A percentile compares a stretch with the other conserved stretches of the same genome.
Evolutionary conservation across 129 eudicot species (phyloP).

Genomic region (Centaurea solstitialis): DNA sequence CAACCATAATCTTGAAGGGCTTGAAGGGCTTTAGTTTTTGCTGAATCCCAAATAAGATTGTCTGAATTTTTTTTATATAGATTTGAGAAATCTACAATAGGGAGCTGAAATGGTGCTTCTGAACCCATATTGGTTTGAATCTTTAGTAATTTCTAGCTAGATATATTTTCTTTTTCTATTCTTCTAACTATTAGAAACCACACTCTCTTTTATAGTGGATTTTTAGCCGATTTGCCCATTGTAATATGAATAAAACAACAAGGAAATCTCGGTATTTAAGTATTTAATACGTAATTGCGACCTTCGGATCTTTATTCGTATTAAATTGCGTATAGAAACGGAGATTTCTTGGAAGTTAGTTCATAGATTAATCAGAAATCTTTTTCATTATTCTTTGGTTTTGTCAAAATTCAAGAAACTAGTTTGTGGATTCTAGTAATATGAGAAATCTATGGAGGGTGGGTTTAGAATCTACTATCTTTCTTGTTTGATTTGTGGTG

Average conservation of each 20-base stretch:
- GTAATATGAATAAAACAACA: slow-evolving; percentile 1
- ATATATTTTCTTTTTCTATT: background rate
- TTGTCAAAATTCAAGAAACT: background rate
- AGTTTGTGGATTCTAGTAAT: background rate
- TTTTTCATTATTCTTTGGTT: background rate
- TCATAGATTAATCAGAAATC: slow-evolving; percentile 22
- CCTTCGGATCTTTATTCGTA: background rate
- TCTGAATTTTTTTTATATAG: slow-evolving; percentile 32
- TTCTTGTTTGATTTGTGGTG: background rate
- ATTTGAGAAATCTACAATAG: slow-evolving; percentile 27
- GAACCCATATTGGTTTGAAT: slow-evolving; percentile 27
- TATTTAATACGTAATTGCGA: background rate
- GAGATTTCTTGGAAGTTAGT: slow-evolving; percentile 1
- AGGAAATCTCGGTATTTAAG: background rate
- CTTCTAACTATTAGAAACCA: background rate
- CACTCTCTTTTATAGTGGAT: background rate
- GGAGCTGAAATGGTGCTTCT: slow-evolving; percentile 40
- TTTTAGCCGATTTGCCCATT: background rate
- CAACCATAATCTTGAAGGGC: slow-evolving; percentile 57
- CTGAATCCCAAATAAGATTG: slow-evolving; percentile 43
- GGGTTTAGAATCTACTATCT: slow-evolving; percentile 14
- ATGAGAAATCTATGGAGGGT: background rate
- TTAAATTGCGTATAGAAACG: background rate
- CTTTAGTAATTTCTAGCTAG: background rate
- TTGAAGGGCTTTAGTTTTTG: slow-evolving; percentile 45